A percentile compares a stretch with the other conserved stretches of the same genome.
These are phyloP conservation scores for Xanthoconium purpureum DNA, from an alignment of 768 basidiomycete genomes.

Conservation along the genomic window DNA sequence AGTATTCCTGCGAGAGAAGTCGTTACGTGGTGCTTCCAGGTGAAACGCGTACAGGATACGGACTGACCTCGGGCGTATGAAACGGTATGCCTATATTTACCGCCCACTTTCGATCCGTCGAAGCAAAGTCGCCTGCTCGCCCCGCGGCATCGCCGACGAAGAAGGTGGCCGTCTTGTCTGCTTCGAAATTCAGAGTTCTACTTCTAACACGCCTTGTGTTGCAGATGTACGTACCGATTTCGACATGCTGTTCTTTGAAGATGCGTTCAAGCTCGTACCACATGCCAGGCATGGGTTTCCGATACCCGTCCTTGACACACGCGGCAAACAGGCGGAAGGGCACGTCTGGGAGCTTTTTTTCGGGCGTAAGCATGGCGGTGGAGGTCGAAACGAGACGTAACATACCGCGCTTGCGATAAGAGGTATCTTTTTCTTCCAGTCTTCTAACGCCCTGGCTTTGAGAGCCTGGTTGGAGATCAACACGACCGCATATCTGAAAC, in stretches of 20 bases:
- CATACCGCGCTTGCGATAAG: conserved; percentile 62
- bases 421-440: conserved; percentile 77
- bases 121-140: conserved; percentile 69
- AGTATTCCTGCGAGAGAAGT: conserved; percentile 61
- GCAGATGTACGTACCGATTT: conserved; percentile 53
- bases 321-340: conserved; percentile 83
- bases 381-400: background rate
- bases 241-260: conserved; percentile 52
- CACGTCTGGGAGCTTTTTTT: conserved; percentile 57
- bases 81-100: conserved; percentile 72
- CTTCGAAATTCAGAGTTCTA: background rate
- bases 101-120: conserved; percentile 85
- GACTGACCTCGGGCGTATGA: conserved; percentile 75
- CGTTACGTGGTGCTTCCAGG: background rate
- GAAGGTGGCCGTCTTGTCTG: conserved; percentile 66
- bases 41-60: background rate
- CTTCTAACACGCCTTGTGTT: background rate
- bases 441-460: conserved; percentile 43
- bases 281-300: conserved; percentile 89
- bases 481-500: conserved; percentile 61
- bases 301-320: conserved; percentile 64
- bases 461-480: conserved; percentile 81
- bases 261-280: conserved; percentile 70
- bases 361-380: background rate
- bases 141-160: conserved; percentile 93